phyloP scores from a whole-genome alignment of 371 early-diverging fungal genomes.

The Rhizopus arrhizus region DNA sequence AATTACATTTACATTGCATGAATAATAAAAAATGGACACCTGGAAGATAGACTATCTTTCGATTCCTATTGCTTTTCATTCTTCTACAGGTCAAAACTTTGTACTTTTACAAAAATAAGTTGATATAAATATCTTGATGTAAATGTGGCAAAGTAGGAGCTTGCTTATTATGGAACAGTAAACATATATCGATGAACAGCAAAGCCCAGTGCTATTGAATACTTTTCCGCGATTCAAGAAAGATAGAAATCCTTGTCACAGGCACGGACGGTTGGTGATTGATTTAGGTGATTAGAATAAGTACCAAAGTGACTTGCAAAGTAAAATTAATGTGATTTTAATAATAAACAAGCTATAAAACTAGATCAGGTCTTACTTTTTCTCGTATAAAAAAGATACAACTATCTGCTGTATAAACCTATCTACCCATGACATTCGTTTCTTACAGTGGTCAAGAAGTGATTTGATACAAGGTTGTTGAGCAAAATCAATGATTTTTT shows the following conservation, averaged over 20 bases:
- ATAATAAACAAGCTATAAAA: too few species aligned
- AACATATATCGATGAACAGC: conserved; percentile 23
- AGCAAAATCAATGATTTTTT: conserved; percentile 38
- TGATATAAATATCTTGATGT: conserved; percentile 50
- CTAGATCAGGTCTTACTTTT: too few species aligned
- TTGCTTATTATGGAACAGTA: neutral
- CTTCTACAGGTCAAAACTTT: conserved; percentile 72
- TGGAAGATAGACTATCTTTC: conserved; percentile 61
- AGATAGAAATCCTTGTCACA: too few species aligned
- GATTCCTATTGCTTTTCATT: conserved; percentile 16
- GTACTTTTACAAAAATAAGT: conserved; percentile 65
- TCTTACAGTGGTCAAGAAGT: neutral
- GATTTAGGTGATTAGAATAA: too few species aligned
- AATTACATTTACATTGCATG: conserved; percentile 72
- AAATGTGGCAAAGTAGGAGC: conserved; percentile 2
- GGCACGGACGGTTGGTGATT: too few species aligned
- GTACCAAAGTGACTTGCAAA: too few species aligned
- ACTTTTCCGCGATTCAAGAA: neutral
- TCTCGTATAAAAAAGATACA: too few species aligned
- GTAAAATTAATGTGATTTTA: too few species aligned
- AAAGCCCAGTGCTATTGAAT: conserved; percentile 31
- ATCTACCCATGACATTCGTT: too few species aligned
- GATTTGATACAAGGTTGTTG: conserved; percentile 9
- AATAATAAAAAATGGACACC: conserved; percentile 81
- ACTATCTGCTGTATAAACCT: too few species aligned